Base-by-base conservation (phyloP, 371 early-diverging fungal genomes). In the Cokeromyces recurvatus region DNA sequence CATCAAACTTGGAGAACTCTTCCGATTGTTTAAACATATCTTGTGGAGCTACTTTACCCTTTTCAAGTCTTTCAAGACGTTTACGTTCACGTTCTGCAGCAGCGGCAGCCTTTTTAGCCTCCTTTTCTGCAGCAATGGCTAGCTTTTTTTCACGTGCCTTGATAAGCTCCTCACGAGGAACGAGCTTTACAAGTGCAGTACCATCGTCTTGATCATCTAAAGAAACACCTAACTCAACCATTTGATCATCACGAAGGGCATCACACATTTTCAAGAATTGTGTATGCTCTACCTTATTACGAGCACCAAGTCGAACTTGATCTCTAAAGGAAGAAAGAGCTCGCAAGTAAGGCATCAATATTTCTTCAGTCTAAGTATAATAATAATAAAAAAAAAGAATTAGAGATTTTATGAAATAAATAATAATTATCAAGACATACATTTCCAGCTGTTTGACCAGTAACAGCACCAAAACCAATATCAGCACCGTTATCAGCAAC, bases 141-240 rank as follows among this genome's bases (percentile, higher is more conserved):
- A 69, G 21, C 57, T 85, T 85, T 44, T 64, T 71, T 32, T 82
- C 74, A 62, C 90, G 60, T 62, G 77, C 73, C 71, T 87, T 66
- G 42, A 82, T 66, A 57, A 78, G 46, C 54, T 82, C 82, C 50
- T 87, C 90, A 9, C 81, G 79, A 48, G 90, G 85, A 9, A 90
- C 85, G 37, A 96, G 65, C 66, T 95, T 97, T 57, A 95, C 89
- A 51, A 95, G 72, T 1, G 97, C 94, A 34, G 74, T 82, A 37
- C 94, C 95, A 65, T 88, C 93, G 53, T 93, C 95, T 53, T 90
- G 88, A 62, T 97, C 98, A 55, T 95, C 98, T 46, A 97, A 69
- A 2, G 84, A 71, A 6, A 97, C 91, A 31, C 95, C 93, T 19
- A 95, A 74, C 11, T 88, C 85, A 7, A 87, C 84, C 42, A 95